Percentiles rank a stretch among this genome's conserved stretches.
Evolutionary conservation across 169 alveolate species (phyloP).

Genomic region (Eimeria maxima): DNA sequence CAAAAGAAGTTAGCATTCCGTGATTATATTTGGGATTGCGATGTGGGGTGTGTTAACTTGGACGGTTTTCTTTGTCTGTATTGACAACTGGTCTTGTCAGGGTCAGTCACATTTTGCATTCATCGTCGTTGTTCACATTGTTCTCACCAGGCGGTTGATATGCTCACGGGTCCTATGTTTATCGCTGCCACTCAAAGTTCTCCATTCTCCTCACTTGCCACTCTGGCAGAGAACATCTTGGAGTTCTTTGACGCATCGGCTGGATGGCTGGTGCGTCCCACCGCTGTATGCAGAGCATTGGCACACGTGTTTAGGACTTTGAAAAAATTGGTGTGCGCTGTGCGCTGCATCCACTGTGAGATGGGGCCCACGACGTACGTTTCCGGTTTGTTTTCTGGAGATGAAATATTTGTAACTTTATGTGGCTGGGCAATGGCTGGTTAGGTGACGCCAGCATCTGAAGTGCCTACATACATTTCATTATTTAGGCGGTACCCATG

Average conservation of each 20-base stretch:
- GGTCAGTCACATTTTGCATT: too few relatives aligned
- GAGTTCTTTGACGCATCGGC: not conserved
- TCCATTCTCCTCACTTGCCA: not conserved
- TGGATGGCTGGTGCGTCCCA: not conserved
- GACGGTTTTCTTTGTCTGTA: too few relatives aligned
- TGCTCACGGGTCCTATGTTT: not conserved
- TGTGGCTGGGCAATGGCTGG: not conserved
- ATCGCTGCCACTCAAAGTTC: not conserved
- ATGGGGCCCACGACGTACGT: not conserved
- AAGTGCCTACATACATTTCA: not conserved
- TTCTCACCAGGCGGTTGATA: too few relatives aligned
- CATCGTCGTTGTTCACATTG: too few relatives aligned
- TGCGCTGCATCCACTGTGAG: not conserved
- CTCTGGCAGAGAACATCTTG: not conserved
- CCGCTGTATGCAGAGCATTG: not conserved
- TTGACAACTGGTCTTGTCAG: too few relatives aligned
- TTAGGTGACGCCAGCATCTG: not conserved
- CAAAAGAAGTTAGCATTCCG: too few relatives aligned
- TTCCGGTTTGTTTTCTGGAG: not conserved
- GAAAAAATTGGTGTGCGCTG: not conserved
- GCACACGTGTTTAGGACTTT: not conserved
- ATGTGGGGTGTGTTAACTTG: too few relatives aligned
- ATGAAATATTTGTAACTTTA: too few relatives aligned
- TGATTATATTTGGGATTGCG: too few relatives aligned
- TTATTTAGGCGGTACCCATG: not conserved